Evolutionary conservation across 2,329 filamentous ascomycete species (phyloP).

Genomic region (Venturia aucupariae): DNA sequence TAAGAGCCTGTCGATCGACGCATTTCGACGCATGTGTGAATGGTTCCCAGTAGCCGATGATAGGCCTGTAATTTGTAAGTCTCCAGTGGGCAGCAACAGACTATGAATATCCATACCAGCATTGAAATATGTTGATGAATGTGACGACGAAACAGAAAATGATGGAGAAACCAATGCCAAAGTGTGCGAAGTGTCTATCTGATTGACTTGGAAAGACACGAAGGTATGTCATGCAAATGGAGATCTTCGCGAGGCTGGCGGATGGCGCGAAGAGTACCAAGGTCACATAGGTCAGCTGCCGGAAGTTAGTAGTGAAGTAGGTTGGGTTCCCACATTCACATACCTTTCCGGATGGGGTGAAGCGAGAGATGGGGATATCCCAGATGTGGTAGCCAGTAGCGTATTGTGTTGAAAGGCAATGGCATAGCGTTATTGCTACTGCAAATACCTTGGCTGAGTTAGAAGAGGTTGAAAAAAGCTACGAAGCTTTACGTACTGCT

Average conservation of each 20-base stretch:
- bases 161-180: conserved; percentile 12
- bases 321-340: neutral
- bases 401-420: conserved; percentile 9
- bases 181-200: conserved; percentile 10
- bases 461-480: neutral
- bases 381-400: conserved; percentile 12
- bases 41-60: conserved; percentile 5
- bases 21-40: conserved; percentile 15
- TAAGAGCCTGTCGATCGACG: conserved; percentile 21
- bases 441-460: conserved; percentile 1
- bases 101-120: conserved; percentile 3
- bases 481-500: neutral
- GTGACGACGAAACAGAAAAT: conserved; percentile 6
- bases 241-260: conserved; percentile 14
- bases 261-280: conserved; percentile 13
- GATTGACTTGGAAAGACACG: conserved; percentile 11
- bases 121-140: conserved; percentile 13
- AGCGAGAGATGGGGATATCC: neutral
- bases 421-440: conserved; percentile 3
- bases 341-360: conserved; percentile 10
- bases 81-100: neutral
- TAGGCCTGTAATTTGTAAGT: neutral
- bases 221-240: conserved; percentile 15
- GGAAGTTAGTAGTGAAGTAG: neutral
- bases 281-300: conserved; percentile 10